These are phyloP conservation scores for Pontederia paniculata DNA, from an alignment of 176 grass and related monocot genomes.

Conservation along the genomic window DNA sequence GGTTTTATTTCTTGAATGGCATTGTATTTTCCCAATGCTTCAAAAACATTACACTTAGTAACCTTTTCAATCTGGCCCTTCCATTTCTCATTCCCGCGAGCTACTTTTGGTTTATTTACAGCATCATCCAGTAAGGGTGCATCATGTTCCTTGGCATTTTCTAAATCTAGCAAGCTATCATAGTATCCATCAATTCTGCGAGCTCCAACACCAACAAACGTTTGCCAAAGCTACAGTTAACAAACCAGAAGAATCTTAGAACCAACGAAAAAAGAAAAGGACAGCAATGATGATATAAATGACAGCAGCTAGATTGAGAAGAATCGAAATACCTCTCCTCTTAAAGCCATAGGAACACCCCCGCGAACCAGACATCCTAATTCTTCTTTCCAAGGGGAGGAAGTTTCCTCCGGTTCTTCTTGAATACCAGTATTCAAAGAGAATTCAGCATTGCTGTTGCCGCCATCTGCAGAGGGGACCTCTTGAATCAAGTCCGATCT, in stretches of 20 bases:
- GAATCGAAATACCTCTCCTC: slow-evolving; percentile 65
- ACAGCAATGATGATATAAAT: slow-evolving; percentile 11
- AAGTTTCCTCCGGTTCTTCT: slow-evolving; percentile 26
- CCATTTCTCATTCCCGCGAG: slow-evolving; percentile 64
- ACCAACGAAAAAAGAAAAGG: slow-evolving; percentile 1
- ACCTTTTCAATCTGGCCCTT: slow-evolving; percentile 99
- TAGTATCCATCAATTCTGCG: slow-evolving; percentile 86
- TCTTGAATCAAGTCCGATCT: slow-evolving; percentile 65
- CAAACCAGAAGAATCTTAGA: background rate
- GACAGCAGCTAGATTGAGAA: background rate
- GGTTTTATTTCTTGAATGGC: too few species aligned
- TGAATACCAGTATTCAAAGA: slow-evolving; percentile 12
- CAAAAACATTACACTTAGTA: background rate
- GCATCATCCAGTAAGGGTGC: slow-evolving; percentile 19
- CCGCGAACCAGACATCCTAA: slow-evolving; percentile 69
- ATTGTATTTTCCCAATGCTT: background rate
- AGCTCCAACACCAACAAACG: slow-evolving; percentile 87
- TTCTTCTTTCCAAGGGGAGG: slow-evolving; percentile 49
- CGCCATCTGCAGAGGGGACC: slow-evolving; percentile 34
- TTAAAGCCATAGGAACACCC: slow-evolving; percentile 88
- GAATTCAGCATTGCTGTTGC: slow-evolving; percentile 33
- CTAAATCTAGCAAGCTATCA: slow-evolving; percentile 42
- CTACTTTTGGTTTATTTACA: slow-evolving; percentile 29
- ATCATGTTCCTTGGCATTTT: slow-evolving; percentile 25
- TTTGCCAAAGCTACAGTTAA: slow-evolving; percentile 86